Conservation (phyloP, 192 early-diverging fungal genomes). For the Kappamyces sp. region DNA sequence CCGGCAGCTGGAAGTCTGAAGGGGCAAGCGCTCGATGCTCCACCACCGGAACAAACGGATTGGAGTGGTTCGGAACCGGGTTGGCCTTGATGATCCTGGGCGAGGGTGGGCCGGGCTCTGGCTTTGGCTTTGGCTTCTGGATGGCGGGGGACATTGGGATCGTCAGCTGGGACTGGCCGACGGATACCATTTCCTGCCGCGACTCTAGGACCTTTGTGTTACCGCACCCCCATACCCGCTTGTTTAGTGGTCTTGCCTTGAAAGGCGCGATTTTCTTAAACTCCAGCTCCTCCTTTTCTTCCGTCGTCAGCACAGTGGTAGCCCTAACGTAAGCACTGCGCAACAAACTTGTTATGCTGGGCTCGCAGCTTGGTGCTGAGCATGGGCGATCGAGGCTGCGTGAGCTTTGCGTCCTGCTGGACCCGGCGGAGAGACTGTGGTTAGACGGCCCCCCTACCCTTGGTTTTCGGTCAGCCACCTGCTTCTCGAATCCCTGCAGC, state of each 20-base stretch:
- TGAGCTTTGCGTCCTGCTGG: constrained; percentile 21
- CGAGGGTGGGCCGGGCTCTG: constrained; percentile 15
- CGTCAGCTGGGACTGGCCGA: constrained; percentile 24
- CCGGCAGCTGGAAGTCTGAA: constrained; percentile 50
- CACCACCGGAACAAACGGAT: constrained; percentile 35
- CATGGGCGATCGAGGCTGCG: constrained; percentile 38
- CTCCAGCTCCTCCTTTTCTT: constrained; percentile 28
- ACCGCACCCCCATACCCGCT: constrained; percentile 16
- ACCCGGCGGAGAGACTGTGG: background rate
- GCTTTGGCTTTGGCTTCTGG: constrained; percentile 28
- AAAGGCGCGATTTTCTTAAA: constrained; percentile 33
- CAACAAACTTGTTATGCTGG: constrained; percentile 30
- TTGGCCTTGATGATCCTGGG: constrained; percentile 38
- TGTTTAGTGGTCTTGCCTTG: constrained; percentile 42
- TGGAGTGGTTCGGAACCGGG: constrained; percentile 30
- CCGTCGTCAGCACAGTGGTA: constrained; percentile 16
- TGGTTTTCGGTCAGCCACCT: constrained; percentile 22
- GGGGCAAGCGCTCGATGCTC: constrained; percentile 31
- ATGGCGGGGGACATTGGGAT: constrained; percentile 40
- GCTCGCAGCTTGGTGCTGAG: constrained; percentile 37
- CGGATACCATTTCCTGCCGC: constrained; percentile 16
- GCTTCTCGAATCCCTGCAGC: constrained; percentile 30
- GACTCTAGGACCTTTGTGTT: constrained; percentile 25
- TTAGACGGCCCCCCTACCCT: background rate
- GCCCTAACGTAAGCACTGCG: constrained; percentile 12